phyloP scores from a whole-genome alignment of 495 filamentous ascomycete genomes.

The Tuber aestivum region DNA sequence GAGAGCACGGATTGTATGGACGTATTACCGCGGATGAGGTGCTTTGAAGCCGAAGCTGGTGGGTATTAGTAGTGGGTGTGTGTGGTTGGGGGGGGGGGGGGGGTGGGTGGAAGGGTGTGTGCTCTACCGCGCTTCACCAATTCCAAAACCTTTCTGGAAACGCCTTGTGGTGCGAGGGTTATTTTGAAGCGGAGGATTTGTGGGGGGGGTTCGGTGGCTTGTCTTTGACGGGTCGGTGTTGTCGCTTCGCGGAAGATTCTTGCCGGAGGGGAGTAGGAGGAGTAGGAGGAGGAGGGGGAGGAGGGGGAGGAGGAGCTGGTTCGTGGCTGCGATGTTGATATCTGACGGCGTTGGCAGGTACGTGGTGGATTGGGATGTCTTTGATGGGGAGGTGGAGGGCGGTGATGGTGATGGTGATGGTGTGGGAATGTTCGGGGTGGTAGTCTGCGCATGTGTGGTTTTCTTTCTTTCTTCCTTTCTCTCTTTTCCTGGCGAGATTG shows the following conservation, averaged over 20 bases:
- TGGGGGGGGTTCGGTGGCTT: no score
- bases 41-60: neutral
- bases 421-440: neutral
- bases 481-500: no score
- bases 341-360: no score
- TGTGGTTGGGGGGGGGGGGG: neutral
- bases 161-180: neutral
- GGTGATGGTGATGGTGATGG: neutral
- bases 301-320: no score
- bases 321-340: no score
- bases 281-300: no score
- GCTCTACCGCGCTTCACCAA: neutral
- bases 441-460: neutral
- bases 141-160: neutral
- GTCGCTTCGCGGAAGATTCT: neutral
- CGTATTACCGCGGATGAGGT: neutral
- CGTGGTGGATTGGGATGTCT: no score
- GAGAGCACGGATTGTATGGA: neutral
- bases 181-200: neutral
- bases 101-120: neutral
- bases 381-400: neutral
- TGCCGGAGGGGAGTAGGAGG: neutral
- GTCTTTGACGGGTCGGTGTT: neutral
- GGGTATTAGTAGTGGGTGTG: neutral
- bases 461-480: no score